Conservation (phyloP, 768 basidiomycete species). For the Galerina sulciceps region DNA sequence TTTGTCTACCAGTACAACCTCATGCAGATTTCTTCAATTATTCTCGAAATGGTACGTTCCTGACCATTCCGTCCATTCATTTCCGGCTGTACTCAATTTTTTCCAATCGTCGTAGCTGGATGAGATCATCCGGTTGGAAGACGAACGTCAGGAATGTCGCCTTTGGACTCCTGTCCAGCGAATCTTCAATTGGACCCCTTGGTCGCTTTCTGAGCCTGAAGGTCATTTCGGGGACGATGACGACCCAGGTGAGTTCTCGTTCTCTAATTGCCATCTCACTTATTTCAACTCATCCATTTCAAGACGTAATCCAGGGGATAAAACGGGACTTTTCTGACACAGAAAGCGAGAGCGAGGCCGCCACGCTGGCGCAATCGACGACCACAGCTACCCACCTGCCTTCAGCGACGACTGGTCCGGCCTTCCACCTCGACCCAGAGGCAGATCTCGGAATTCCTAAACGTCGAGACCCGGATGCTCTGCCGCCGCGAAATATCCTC, state of each 20-base stretch:
- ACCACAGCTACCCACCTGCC: not conserved
- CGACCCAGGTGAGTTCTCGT: conserved; percentile 58
- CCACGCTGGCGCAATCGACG: not conserved
- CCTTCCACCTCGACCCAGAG: conserved; percentile 5
- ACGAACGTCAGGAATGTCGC: conserved; percentile 39
- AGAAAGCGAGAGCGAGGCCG: not conserved
- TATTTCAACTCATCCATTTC: not conserved
- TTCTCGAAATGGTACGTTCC: conserved; percentile 45
- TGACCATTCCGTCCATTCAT: not conserved
- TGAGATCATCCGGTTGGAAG: conserved; percentile 59
- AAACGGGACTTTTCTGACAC: conserved; percentile 28
- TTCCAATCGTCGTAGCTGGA: conserved; percentile 48
- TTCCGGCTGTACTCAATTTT: not conserved
- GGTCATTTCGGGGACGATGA: conserved; percentile 63
- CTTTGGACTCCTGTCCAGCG: conserved; percentile 63
- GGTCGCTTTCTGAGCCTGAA: conserved; percentile 47
- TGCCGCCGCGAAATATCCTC: conserved; percentile 65
- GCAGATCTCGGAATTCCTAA: conserved; percentile 60
- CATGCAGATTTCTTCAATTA: conserved; percentile 39
- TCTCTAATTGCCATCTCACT: not conserved
- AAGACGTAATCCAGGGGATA: conserved; percentile 60
- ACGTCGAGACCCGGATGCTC: conserved; percentile 72
- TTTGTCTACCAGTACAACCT: conserved; percentile 73
- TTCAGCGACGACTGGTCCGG: not conserved
- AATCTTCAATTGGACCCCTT: conserved; percentile 43